These are phyloP conservation scores for Reutealis trisperma DNA, from an alignment of 345 rosid genomes.

Conservation along the genomic window DNA sequence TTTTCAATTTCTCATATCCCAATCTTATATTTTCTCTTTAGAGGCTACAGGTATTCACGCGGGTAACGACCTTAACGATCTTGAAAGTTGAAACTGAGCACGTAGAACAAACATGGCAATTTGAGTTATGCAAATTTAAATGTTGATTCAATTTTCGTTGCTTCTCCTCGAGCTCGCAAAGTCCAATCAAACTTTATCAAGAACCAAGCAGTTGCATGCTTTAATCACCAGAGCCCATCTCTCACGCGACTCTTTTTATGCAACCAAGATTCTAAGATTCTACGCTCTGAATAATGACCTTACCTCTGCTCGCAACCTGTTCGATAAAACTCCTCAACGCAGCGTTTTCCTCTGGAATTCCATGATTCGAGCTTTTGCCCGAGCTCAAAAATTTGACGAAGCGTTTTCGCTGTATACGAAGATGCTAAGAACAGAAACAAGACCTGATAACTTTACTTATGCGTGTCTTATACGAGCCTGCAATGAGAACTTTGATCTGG, in stretches of 20 bases:
- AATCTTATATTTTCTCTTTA: no score
- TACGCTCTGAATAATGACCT: constrained; percentile 56
- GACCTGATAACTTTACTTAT: constrained; percentile 70
- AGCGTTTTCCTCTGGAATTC: constrained; percentile 89
- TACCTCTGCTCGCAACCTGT: constrained; percentile 61
- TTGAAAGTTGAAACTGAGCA: not conserved
- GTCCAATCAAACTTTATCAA: constrained; percentile 47
- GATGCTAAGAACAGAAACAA: constrained; percentile 52
- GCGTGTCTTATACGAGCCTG: constrained; percentile 70
- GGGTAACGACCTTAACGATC: no score
- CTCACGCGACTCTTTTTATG: constrained; percentile 62
- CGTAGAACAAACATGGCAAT: not conserved
- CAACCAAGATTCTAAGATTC: constrained; percentile 52
- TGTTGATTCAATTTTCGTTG: constrained; percentile 34
- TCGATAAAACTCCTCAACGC: constrained; percentile 64
- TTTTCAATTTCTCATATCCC: no score
- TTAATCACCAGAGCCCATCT: constrained; percentile 51
- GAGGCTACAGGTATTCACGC: no score
- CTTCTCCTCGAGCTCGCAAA: constrained; percentile 53
- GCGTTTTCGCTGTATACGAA: constrained; percentile 40
- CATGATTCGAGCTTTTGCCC: constrained; percentile 71
- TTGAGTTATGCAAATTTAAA: constrained; percentile 2
- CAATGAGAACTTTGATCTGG: constrained; percentile 48
- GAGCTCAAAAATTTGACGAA: constrained; percentile 32
- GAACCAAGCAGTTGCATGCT: constrained; percentile 68